A percentile compares a stretch with the other conserved stretches of the same genome.
Conservation (phyloP, 495 filamentous ascomycete genomes). For the Echria macrotheca region DNA sequence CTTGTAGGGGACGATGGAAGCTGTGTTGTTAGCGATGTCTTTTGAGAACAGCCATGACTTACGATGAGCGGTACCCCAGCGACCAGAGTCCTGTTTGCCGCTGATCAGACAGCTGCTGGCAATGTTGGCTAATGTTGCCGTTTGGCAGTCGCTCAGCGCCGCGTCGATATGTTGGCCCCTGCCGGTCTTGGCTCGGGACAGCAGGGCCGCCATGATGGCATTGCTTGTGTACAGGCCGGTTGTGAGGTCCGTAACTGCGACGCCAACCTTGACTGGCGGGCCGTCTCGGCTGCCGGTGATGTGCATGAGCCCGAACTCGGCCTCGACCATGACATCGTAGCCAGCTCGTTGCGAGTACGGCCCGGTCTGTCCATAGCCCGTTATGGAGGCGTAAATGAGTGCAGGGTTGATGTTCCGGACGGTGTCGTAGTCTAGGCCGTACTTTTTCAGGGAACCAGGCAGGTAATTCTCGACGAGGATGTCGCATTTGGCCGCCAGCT, state of each 20-base stretch:
- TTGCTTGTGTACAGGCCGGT: constrained; percentile 98
- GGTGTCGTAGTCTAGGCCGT: constrained; percentile 78
- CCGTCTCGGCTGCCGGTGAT: constrained; percentile 87
- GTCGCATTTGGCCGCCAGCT: constrained; percentile 77
- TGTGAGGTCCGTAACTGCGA: constrained; percentile 93
- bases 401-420: constrained; percentile 72
- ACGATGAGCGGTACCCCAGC: constrained; percentile 97
- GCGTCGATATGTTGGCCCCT: constrained; percentile 89
- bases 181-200: constrained; percentile 53
- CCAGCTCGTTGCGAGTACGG: constrained; percentile 85
- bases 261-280: constrained; percentile 93
- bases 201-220: constrained; percentile 87
- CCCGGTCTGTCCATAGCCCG: constrained; percentile 79
- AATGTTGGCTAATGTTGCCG: constrained; percentile 87
- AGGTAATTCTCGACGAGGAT: constrained; percentile 97
- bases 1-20: constrained; percentile 92
- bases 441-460: constrained; percentile 85
- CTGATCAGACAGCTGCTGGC: constrained; percentile 89
- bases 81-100: constrained; percentile 76
- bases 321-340: constrained; percentile 99
- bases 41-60: constrained; percentile 28
- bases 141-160: constrained; percentile 86
- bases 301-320: constrained; percentile 97
- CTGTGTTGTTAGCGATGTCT: constrained; percentile 37
- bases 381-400: constrained; percentile 62